These are phyloP conservation scores for Talaromyces wortmannii DNA, from an alignment of 495 filamentous ascomycete genomes.

Conservation along the genomic window DNA sequence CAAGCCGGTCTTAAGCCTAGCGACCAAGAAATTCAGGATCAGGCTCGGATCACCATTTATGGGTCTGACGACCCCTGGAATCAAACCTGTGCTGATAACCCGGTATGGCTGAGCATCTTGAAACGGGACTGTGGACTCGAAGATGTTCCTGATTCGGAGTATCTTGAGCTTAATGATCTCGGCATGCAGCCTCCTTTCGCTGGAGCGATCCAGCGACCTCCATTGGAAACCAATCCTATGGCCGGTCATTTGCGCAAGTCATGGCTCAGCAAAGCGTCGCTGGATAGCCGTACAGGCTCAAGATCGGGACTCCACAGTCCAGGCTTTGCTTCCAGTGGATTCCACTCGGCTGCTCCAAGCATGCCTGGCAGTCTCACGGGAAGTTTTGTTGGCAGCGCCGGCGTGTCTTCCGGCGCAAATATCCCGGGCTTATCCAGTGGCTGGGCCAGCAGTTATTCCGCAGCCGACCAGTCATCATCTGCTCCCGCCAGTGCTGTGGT, in stretches of 20 bases:
- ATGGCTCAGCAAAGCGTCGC: neutral
- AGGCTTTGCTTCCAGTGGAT: constrained; percentile 24
- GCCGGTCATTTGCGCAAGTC: constrained; percentile 10
- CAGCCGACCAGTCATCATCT: constrained; percentile 23
- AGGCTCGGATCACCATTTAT: constrained; percentile 60
- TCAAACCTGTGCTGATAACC: constrained; percentile 64
- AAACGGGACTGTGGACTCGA: constrained; percentile 57
- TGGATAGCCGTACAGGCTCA: constrained; percentile 21
- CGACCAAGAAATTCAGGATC: constrained; percentile 55
- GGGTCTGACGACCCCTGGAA: constrained; percentile 63
- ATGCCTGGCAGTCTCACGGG: constrained; percentile 30
- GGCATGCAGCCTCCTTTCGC: constrained; percentile 36
- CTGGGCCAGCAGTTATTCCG: constrained; percentile 32
- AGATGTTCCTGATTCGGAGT: constrained; percentile 20
- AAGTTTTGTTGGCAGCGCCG: constrained; percentile 32
- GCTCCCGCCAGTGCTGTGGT: constrained; percentile 16
- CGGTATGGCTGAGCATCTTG: constrained; percentile 55
- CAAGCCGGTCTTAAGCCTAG: constrained; percentile 45
- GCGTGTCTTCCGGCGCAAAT: constrained; percentile 18
- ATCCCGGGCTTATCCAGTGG: constrained; percentile 25
- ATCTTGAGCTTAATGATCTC: constrained; percentile 26
- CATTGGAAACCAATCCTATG: constrained; percentile 23
- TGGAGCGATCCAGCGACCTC: constrained; percentile 22
- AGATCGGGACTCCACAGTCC: constrained; percentile 31
- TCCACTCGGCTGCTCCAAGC: constrained; percentile 28